Evolutionary conservation across 192 early-diverging fungal species (phyloP), one percentile per base, ranked within the genome.

Genomic region (Linnemannia exigua): DNA sequence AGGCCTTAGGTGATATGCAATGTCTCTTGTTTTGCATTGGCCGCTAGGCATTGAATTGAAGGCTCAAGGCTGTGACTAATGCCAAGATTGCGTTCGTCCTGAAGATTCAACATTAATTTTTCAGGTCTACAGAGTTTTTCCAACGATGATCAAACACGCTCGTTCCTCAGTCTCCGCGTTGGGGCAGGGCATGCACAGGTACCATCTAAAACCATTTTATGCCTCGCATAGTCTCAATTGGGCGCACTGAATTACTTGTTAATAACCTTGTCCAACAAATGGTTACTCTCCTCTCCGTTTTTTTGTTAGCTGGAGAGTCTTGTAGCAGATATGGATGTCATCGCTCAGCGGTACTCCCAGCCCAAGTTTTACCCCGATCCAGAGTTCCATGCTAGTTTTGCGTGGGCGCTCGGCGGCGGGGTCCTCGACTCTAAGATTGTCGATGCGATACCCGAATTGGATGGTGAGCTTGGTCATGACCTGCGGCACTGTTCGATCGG

Each of bases 361-460:
- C 84, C 84, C 8, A 72, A 70, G 19, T 86, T 86, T 19, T 86
- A 86, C 22, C 37, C 66, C 4, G 37, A 79, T 20, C 84, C 84
- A 11, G 44, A 86, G 75, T 79, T 86, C 46, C 84, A 86, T 28
- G 84, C 84, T 17, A 86, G 84, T 35, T 86, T 86, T 73, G 84
- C 84, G 11, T 86, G 78, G 74, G 84, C 84, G 5, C n/a, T 86
- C 17, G 84, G 84, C 5, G 84, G 84, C 7, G 79, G 77, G 20
- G 46, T 70, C 3, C 63, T 86, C 22, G 58, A 50, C 47, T 48
- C 36, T 28, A 15, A 72, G n/a, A 58, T 51, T 28, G 74, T 76
- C 1, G 20, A 76, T 0, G 44, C 54, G n/a, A 66, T 86, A 46
- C 12, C 44, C 4, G 77, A 79, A 25, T 25, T 79, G 5, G 75